Conservation (phyloP, 805 yeast species). For the Cyberlindnera mycetangii region DNA sequence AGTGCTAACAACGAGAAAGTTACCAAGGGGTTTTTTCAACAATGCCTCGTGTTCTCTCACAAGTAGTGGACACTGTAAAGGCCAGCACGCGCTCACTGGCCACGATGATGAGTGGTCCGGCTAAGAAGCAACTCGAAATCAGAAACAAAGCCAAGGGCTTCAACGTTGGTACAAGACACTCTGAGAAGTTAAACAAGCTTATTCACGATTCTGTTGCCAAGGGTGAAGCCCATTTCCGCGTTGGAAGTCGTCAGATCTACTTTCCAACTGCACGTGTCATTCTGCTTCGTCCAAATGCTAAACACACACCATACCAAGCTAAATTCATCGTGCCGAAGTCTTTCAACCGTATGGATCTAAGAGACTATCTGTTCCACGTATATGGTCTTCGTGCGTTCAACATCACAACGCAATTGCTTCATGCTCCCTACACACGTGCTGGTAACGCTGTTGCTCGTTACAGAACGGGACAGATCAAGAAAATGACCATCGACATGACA, state of each 20-base stretch:
- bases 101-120: conserved; percentile 25
- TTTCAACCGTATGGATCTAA: conserved; percentile 88
- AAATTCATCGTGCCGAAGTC: conserved; percentile 91
- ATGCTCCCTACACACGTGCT: conserved; percentile 64
- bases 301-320: conserved; percentile 96
- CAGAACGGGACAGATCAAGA: conserved; percentile 79
- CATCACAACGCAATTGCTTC: conserved; percentile 81
- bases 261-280: conserved; percentile 85
- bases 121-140: conserved; percentile 12
- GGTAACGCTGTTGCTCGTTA: conserved; percentile 60
- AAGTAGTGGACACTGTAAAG: conserved; percentile 15
- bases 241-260: conserved; percentile 73
- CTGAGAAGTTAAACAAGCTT: conserved; percentile 25
- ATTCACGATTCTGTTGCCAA: conserved; percentile 47
- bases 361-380: conserved; percentile 88
- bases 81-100: conserved; percentile 30
- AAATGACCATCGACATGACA: conserved; percentile 95
- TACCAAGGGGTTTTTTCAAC: too few relatives aligned
- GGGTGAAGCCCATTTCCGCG: conserved; percentile 75
- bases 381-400: conserved; percentile 89
- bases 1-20: too few relatives aligned
- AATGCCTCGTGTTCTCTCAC: conserved; percentile 27
- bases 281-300: conserved; percentile 87
- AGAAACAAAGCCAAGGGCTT: conserved; percentile 20
- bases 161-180: conserved; percentile 24